phyloP scores from a whole-genome alignment of 2,329 filamentous ascomycete genomes.

The Aspergillus ibericus region DNA sequence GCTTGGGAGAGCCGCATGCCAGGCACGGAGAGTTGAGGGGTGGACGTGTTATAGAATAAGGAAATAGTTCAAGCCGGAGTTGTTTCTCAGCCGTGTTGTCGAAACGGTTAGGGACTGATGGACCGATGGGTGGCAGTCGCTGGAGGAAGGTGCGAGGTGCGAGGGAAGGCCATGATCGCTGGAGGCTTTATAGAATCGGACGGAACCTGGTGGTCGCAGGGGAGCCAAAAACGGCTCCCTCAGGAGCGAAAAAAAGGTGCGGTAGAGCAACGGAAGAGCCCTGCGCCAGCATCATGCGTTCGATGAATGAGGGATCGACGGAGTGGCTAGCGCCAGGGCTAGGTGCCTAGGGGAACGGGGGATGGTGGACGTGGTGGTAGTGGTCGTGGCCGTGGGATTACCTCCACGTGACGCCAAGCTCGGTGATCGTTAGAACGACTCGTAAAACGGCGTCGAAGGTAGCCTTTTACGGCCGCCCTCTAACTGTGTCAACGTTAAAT shows the following conservation, averaged over 20 bases:
- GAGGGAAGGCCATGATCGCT: not conserved
- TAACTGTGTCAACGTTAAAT: not conserved
- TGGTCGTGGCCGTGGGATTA: not conserved
- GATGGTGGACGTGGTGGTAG: not conserved
- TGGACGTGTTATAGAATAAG: not conserved
- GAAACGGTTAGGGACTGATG: not conserved
- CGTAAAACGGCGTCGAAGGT: not conserved
- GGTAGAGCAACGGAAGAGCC: not conserved
- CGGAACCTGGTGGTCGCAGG: not conserved
- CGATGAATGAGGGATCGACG: not conserved
- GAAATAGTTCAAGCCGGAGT: not conserved
- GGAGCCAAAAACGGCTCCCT: not conserved
- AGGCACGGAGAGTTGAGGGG: not conserved
- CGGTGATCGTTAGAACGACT: not conserved
- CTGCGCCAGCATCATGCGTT: not conserved
- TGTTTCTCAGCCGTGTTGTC: not conserved
- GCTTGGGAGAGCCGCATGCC: not conserved
- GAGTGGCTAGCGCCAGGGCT: constrained; percentile 41
- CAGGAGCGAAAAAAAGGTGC: not conserved
- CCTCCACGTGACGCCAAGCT: not conserved
- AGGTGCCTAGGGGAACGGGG: not conserved
- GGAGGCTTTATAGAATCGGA: not conserved
- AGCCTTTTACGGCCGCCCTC: not conserved
- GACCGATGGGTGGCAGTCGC: not conserved
- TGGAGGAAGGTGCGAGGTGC: not conserved